A percentile compares a stretch with the other conserved stretches of the same genome.
These are phyloP conservation scores for Botrytis hyacinthi DNA, from an alignment of 2,329 filamentous ascomycete species.

Conservation along the genomic window DNA sequence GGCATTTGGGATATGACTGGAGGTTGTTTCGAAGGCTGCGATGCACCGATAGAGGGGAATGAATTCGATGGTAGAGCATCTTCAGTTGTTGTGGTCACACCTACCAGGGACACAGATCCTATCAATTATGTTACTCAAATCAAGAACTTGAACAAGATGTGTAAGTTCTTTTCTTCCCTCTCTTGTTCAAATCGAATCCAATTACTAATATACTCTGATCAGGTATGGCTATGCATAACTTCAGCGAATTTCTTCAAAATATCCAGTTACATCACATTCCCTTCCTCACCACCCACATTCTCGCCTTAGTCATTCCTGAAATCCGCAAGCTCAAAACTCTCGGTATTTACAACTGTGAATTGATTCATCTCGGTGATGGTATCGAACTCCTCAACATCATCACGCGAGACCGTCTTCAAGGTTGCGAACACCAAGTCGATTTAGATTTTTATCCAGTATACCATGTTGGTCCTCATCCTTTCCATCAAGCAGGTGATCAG, in stretches of 20 bases:
- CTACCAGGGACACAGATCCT: not conserved
- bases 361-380: constrained; percentile 33
- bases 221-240: constrained; percentile 30
- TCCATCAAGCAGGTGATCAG: constrained; percentile 23
- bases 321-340: constrained; percentile 32
- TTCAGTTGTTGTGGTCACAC: constrained; percentile 13
- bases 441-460: constrained; percentile 36
- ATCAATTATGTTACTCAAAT: constrained; percentile 25
- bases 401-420: constrained; percentile 25
- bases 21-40: constrained; percentile 4
- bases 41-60: constrained; percentile 11
- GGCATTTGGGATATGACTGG: constrained; percentile 17
- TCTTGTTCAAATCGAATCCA: not conserved
- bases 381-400: constrained; percentile 32
- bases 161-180: constrained; percentile 22
- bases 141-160: constrained; percentile 25
- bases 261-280: constrained; percentile 35
- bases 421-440: constrained; percentile 28
- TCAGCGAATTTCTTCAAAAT: constrained; percentile 27
- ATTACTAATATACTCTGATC: not conserved
- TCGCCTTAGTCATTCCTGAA: constrained; percentile 32
- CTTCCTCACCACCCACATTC: constrained; percentile 30
- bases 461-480: constrained; percentile 19
- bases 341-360: constrained; percentile 34
- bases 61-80: not conserved